Base-by-base conservation (phyloP, 306 rosid species). In the Morella rubra region DNA sequence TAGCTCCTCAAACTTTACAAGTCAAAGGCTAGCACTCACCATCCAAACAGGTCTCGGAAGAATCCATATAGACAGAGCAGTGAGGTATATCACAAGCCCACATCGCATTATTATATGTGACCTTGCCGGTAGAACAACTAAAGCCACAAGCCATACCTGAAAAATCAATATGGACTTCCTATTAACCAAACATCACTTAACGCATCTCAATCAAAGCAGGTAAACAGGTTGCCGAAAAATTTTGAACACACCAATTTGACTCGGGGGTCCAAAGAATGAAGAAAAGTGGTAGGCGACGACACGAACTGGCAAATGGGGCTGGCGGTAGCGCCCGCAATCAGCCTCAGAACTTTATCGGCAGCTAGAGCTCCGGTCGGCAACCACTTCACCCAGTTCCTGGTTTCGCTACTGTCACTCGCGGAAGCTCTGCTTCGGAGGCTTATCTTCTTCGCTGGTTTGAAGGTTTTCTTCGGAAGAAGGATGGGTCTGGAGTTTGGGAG, bases 91-190 rank as follows among this genome's bases (percentile, higher is more conserved):
- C 37, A 94, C 96, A 44, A 94, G 76, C 84, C 93, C 97, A 69
- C 90, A 86, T 44, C 82, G 88, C 77, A 94, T 87, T 72, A 78
- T 70, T 75, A 91, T 77, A 77, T 89, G 92, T 40, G 98, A 89
- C 81, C 95, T 89, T 71, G 98, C 93, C 0, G 98, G 98, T 85
- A 92, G 66, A 78, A 94, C 89, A 84, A 94, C 98, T 73, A 94
- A 86, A 76, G 89, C 97, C 87, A 94, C 85, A 80, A 94, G 96
- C 98, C 98, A 94, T 79, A 92, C 90, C 97, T 94, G 90, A 76
- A 84, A 67, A 75, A 72, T 27, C 71, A 82, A 69, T 2, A 32
- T 2, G 37, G 37, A 2, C 37, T 32, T 44, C 52, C 73, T 5
- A 40, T 50, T 41, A 40, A 22, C 53, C 65, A 40, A 71, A 59